Percentiles rank a stretch among this genome's conserved stretches.
These are phyloP conservation scores for Zygosaccharomyces sapae DNA, from an alignment of 1,139 yeast genomes.

Conservation along the genomic window DNA sequence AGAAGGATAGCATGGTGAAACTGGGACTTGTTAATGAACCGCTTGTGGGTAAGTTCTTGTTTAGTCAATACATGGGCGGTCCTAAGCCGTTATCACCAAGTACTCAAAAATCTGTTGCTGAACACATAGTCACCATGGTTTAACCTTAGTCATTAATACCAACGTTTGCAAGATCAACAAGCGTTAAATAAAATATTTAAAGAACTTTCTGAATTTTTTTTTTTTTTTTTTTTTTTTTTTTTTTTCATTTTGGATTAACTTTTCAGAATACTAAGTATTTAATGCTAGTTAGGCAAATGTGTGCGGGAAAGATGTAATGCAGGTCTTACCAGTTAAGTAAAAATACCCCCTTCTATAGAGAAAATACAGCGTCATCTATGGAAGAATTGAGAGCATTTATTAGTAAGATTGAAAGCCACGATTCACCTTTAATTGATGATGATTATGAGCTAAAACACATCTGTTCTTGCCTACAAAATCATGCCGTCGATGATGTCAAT, in stretches of 20 bases:
- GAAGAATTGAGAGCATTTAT: background rate
- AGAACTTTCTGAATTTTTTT: no score
- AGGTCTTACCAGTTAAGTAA: no score
- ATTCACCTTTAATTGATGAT: conserved; percentile 1
- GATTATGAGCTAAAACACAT: conserved; percentile 5
- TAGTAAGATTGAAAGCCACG: background rate
- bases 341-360: background rate
- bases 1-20: conserved; percentile 32
- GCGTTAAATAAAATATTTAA: background rate
- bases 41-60: conserved; percentile 47
- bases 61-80: conserved; percentile 58
- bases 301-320: no score
- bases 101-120: conserved; percentile 36
- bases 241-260: background rate
- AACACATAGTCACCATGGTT: conserved; percentile 32
- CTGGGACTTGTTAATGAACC: conserved; percentile 53
- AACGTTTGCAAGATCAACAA: background rate
- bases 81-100: conserved; percentile 49
- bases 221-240: no score
- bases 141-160: conserved; percentile 10
- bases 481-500: conserved; percentile 3
- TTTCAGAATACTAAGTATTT: background rate
- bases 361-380: background rate
- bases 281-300: background rate
- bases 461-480: background rate